Conservation (phyloP, 2,329 filamentous ascomycete species). For the Trichoderma sp. region DNA sequence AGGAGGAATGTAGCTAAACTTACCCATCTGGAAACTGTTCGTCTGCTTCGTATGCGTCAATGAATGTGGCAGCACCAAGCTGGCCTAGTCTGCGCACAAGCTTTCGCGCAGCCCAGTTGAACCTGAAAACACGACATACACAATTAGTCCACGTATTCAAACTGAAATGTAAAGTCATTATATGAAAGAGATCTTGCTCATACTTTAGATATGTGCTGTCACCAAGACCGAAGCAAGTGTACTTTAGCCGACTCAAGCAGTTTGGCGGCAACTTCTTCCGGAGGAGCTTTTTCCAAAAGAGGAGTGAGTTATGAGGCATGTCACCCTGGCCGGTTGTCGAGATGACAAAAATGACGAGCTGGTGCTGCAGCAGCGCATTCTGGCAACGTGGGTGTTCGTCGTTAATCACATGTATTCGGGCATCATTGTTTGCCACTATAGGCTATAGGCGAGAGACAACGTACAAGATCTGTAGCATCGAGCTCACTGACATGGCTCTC, state of each 20-base stretch:
- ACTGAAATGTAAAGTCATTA: not conserved
- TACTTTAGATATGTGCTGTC: slow-evolving; percentile 94
- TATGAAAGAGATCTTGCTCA: slow-evolving; percentile 26
- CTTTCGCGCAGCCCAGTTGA: slow-evolving; percentile 90
- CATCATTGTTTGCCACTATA: not conserved
- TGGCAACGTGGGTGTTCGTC: slow-evolving; percentile 25
- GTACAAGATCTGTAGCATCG: slow-evolving; percentile 71
- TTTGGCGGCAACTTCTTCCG: slow-evolving; percentile 71
- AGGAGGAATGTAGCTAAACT: slow-evolving; percentile 27
- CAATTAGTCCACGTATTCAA: not conserved
- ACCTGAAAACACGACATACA: slow-evolving; percentile 47
- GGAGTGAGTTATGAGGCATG: slow-evolving; percentile 75
- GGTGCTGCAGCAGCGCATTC: slow-evolving; percentile 50
- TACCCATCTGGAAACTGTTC: slow-evolving; percentile 92
- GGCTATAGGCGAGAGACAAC: slow-evolving; percentile 31
- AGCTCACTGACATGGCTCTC: slow-evolving; percentile 72
- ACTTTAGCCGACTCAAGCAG: slow-evolving; percentile 66
- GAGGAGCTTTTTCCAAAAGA: slow-evolving; percentile 82
- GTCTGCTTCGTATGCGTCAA: slow-evolving; percentile 80
- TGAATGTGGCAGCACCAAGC: slow-evolving; percentile 75
- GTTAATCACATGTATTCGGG: not conserved
- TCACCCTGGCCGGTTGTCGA: slow-evolving; percentile 96
- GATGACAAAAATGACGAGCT: slow-evolving; percentile 72
- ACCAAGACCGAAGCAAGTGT: slow-evolving; percentile 85
- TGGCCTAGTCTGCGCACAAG: slow-evolving; percentile 80